Evolutionary conservation across 116 monocot species (phyloP), one percentile per base, ranked within the genome.

Genomic region (Posidonia oceanica): DNA sequence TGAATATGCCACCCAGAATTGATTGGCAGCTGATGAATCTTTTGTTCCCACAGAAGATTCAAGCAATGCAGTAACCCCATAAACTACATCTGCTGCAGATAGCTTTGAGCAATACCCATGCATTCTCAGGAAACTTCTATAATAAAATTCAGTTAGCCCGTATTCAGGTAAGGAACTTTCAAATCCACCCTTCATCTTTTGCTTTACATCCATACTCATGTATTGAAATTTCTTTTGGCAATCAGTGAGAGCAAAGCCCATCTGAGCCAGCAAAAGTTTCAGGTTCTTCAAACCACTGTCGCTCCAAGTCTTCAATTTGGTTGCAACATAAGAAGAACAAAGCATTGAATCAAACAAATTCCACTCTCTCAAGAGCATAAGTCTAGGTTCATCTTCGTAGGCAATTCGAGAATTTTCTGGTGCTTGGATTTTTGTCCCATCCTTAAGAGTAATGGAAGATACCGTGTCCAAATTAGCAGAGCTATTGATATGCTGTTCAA

Each of bases 181-280:
- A 63, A 94, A 94, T 73, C 86, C 84, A 36, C 74, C 77, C 62
- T 84, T 81, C 94, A 94, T 86, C 39, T 80, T 85, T 64, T 75
- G 85, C 73, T 94, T 90, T 29, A 91, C 88, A 69, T 90, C 88
- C 82, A 85, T 84, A 67, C 91, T 94, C 94, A 94, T 91, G 75
- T 94, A 94, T 77, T 87, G 94, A 71, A 91, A 88, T 62, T 86
- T 94, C 79, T 86, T 94, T 84, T 94, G 87, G 76, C 94, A 94
- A 39, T 94, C 91, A 36, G 79, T 78, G n/a, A 94, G 81, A 29
- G 88, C 75, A 64, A 94, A 94, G 17, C 94, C 94, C 94, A 94
- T 94, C 66, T 91, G 79, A 8, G 94, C 94, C 5, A 94, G 85
- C 66, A 94, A 71, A 37, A 94, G 81, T 80, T 88, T 94, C 75